Percentiles rank a stretch among this genome's conserved stretches.
Conservation (phyloP, 2,329 filamentous ascomycete genomes). For the Tolypocladium endophyticum region DNA sequence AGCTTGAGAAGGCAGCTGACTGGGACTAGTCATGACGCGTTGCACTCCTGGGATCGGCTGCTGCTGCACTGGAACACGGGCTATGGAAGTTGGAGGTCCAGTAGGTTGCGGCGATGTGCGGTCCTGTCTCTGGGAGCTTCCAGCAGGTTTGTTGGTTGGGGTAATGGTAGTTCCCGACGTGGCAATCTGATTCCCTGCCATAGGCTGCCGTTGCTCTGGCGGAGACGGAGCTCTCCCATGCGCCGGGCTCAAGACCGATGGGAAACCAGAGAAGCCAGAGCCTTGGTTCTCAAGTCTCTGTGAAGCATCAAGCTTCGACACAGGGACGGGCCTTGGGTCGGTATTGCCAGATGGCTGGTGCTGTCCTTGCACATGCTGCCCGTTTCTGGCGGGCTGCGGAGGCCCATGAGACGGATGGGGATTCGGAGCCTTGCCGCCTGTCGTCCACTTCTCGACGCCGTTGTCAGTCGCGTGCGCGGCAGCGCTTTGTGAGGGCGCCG, state of each 20-base stretch:
- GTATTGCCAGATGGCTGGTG: not conserved
- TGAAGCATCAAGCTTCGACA: not conserved
- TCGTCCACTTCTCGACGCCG: no score
- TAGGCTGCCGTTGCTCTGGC: not conserved
- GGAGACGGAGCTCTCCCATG: constrained; percentile 1
- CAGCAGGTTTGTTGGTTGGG: not conserved
- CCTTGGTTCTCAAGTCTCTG: not conserved
- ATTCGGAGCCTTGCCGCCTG: not conserved
- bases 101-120: not conserved
- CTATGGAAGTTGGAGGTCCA: not conserved
- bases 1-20: not conserved
- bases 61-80: not conserved
- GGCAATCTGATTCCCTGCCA: not conserved
- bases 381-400: not conserved
- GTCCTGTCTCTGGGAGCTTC: not conserved
- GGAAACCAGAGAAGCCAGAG: constrained; percentile 4
- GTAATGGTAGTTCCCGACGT: no score
- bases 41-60: not conserved
- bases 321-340: not conserved
- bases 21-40: not conserved
- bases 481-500: not conserved
- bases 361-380: not conserved
- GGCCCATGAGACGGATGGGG: constrained; percentile 1
- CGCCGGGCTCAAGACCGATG: constrained; percentile 9
- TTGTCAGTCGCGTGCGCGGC: not conserved